Base-by-base conservation (phyloP, 2,329 filamentous ascomycete genomes). In the Aphanocladium album region DNA sequence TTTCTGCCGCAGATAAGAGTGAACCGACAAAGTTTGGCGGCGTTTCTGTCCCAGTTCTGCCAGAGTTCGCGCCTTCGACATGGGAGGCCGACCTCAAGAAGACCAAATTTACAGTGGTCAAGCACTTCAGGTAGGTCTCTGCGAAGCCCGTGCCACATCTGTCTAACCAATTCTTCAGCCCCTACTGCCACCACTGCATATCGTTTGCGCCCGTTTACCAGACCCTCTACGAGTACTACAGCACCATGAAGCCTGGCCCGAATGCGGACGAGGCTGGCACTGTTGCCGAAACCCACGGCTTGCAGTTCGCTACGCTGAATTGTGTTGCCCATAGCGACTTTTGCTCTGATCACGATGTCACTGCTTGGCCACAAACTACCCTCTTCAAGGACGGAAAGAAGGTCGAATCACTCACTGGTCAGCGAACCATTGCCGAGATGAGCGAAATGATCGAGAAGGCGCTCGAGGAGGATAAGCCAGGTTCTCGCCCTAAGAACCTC, bases 201-300 rank as follows among this genome's bases (percentile, higher is more conserved):
- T 79, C 83, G 54, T 90, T 91, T 69, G 91, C 90, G 57, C 95
- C 95, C 8, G 88, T 85, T 55, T 97, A 86, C 80, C 92, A 98
- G 76, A 97, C 93, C 5, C 75, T 93, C 16, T 96, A 98, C 80
- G 95, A 99, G 77, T 97, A 88, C 75, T 99, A 97, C 78, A 79
- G 91, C 77, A 97, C 93, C 41, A 95, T 91, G 41, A 88, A 91
- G 68, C 88, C 89, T 17, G 77, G 88, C 72, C 67, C 79, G 76
- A 68, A 78, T 73, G 66, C 83, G 77, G 76, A 82, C 76, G 67
- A 79, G 72, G 64, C 84, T 76, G 76, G 81, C 45, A 75, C 76
- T 30, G 97, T 97, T 70, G 86, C 87, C 35, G 81, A 87, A 59
- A 95, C 87, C 73, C 98, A 98, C 76, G 86, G 93, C 74, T 93